Evolutionary conservation across 306 rosid species (phyloP).

Genomic region (Ammopiptanthus mongolicus): DNA sequence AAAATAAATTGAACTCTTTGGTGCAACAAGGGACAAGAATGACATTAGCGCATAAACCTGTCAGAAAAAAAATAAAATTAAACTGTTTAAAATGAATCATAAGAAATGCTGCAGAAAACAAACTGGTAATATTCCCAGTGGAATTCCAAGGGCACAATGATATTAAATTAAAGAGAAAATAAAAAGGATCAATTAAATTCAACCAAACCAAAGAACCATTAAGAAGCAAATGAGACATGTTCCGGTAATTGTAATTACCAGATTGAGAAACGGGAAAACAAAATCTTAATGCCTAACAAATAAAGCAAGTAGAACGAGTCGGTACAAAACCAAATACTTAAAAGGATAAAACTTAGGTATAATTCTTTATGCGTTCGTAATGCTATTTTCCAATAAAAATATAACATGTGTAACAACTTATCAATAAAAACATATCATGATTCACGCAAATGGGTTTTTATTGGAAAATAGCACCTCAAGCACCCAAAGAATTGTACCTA

Average conservation of each 20-base stretch:
- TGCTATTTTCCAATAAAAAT: too few species aligned
- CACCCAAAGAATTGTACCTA: too few species aligned
- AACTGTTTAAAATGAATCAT: neutral
- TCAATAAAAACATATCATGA: too few species aligned
- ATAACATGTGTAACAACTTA: too few species aligned
- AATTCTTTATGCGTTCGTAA: too few species aligned
- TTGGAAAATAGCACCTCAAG: too few species aligned
- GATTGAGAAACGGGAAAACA: neutral
- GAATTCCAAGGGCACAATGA: neutral
- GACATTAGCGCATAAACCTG: slow-evolving; percentile 95
- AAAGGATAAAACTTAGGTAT: too few species aligned
- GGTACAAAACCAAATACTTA: slow-evolving; percentile 3
- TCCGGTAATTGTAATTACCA: neutral
- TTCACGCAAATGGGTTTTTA: too few species aligned
- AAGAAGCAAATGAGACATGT: neutral
- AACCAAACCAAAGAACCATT: neutral
- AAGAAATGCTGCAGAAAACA: neutral
- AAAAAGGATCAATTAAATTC: neutral
- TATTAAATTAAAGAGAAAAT: neutral
- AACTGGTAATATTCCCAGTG: slow-evolving; percentile 8
- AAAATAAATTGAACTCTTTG: slow-evolving; percentile 72
- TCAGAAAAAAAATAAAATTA: slow-evolving; percentile 13
- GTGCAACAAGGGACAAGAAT: slow-evolving; percentile 83
- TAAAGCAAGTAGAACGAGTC: neutral
- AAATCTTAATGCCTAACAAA: neutral